Evolutionary conservation across 768 basidiomycete genomes (phyloP).

Genomic region (Kwoniella newhampshirensis): DNA sequence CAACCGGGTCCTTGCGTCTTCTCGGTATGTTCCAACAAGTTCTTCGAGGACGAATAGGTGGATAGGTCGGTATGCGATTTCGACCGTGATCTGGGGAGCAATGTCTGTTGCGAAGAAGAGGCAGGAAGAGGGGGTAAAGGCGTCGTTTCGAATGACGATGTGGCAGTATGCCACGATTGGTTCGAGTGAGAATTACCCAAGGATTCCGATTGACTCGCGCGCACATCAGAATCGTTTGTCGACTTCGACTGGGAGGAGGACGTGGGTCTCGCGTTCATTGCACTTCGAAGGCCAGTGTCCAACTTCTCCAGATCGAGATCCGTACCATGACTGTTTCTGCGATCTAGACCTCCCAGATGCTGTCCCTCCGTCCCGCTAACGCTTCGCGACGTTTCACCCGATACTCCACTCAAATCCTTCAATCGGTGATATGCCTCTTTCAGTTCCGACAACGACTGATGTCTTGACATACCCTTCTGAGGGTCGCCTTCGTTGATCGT

Average conservation of each 20-base stretch:
- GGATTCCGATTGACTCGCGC: background rate
- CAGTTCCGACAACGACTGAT: constrained; percentile 18
- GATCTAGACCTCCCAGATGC: no score
- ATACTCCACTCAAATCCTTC: constrained; percentile 18
- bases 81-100: constrained; percentile 20
- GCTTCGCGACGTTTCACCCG: background rate
- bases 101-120: no score
- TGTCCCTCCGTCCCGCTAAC: constrained; percentile 9
- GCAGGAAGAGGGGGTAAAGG: background rate
- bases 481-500: background rate
- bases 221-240: no score
- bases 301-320: constrained; percentile 2
- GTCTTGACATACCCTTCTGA: background rate
- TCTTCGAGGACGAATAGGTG: constrained; percentile 17
- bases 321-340: background rate
- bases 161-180: constrained; percentile 1
- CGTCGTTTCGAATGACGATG: background rate
- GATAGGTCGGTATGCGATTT: constrained; percentile 28
- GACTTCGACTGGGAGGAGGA: no score
- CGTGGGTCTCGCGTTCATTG: no score
- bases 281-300: background rate
- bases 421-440: constrained; percentile 20
- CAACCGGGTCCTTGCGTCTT: constrained; percentile 36
- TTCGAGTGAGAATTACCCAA: background rate
- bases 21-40: constrained; percentile 31